phyloP scores from a whole-genome alignment of 441 rosid species.

The Geranium incanum region DNA sequence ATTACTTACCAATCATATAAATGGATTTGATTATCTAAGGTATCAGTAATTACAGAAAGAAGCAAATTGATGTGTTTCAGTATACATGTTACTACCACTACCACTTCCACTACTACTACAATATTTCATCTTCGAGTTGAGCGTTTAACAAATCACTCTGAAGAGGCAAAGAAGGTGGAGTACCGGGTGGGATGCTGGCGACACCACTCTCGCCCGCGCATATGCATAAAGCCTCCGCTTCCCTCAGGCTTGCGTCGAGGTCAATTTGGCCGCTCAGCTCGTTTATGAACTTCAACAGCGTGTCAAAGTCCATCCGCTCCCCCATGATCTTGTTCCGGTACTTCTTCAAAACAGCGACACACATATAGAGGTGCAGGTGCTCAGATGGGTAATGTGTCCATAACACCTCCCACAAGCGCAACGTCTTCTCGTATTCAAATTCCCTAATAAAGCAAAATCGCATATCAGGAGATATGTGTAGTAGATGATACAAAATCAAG shows the following conservation, averaged over 20 bases:
- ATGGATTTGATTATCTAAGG: background rate
- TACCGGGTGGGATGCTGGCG: constrained; percentile 89
- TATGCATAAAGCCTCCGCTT: constrained; percentile 88
- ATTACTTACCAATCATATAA: no score
- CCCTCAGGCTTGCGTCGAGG: constrained; percentile 65
- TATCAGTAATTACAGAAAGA: constrained; percentile 15
- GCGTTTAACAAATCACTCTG: constrained; percentile 45
- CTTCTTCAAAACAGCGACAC: constrained; percentile 87
- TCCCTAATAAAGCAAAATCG: constrained; percentile 41
- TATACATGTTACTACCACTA: no score
- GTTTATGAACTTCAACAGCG: constrained; percentile 84
- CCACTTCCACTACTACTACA: constrained; percentile 17
- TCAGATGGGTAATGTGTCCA: constrained; percentile 85
- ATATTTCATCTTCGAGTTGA: constrained; percentile 60
- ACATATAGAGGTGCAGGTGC: constrained; percentile 80
- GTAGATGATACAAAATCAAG: background rate
- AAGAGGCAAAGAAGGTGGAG: constrained; percentile 78
- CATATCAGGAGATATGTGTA: constrained; percentile 9
- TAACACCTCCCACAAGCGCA: constrained; percentile 87
- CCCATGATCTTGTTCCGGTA: constrained; percentile 82
- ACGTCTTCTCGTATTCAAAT: constrained; percentile 66
- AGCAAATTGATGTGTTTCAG: background rate
- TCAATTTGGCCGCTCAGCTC: constrained; percentile 81
- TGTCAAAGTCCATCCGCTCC: constrained; percentile 92
- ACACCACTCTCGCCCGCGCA: constrained; percentile 92